These are phyloP conservation scores for Amesomyces nigricolor DNA, from an alignment of 2,329 filamentous ascomycete species.

Conservation along the genomic window DNA sequence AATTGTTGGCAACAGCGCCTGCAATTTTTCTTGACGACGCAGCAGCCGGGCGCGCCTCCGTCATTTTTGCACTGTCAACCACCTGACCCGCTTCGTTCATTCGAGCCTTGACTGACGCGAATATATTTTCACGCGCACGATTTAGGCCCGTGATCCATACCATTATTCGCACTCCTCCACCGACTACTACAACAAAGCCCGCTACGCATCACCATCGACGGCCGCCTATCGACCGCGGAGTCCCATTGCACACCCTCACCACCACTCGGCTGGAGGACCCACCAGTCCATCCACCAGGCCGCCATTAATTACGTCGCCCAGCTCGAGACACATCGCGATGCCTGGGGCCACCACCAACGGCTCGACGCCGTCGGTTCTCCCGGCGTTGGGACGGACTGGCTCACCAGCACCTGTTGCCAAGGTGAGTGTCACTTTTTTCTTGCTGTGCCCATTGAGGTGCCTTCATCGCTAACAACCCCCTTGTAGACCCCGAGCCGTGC, in stretches of 20 bases:
- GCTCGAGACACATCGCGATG: conserved; percentile 39
- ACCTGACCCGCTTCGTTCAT: conserved; percentile 7
- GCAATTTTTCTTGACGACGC: neutral
- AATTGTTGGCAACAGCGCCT: neutral
- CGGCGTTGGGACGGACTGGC: conserved; percentile 36
- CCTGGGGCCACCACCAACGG: conserved; percentile 39
- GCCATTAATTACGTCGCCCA: conserved; percentile 44
- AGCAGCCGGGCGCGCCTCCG: conserved; percentile 14
- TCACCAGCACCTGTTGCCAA: conserved; percentile 37
- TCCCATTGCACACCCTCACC: conserved; percentile 44
- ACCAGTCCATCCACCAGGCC: conserved; percentile 40
- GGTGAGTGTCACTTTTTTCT: conserved; percentile 33
- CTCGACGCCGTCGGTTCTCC: conserved; percentile 29
- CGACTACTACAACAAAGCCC: conserved; percentile 44
- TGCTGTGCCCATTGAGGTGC: neutral
- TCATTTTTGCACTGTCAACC: conserved; percentile 8
- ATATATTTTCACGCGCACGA: conserved; percentile 19
- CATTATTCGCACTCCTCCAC: conserved; percentile 37
- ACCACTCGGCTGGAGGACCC: conserved; percentile 34
- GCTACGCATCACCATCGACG: conserved; percentile 41
- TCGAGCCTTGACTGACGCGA: conserved; percentile 20
- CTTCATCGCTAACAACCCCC: conserved; percentile 14
- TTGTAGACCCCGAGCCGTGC: conserved; percentile 64
- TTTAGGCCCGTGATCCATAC: conserved; percentile 48
- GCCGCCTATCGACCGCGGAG: conserved; percentile 44